Evolutionary conservation across 306 rosid genomes (phyloP), one percentile per base, ranked within the genome.

Genomic region (Medicago ruthenica): DNA sequence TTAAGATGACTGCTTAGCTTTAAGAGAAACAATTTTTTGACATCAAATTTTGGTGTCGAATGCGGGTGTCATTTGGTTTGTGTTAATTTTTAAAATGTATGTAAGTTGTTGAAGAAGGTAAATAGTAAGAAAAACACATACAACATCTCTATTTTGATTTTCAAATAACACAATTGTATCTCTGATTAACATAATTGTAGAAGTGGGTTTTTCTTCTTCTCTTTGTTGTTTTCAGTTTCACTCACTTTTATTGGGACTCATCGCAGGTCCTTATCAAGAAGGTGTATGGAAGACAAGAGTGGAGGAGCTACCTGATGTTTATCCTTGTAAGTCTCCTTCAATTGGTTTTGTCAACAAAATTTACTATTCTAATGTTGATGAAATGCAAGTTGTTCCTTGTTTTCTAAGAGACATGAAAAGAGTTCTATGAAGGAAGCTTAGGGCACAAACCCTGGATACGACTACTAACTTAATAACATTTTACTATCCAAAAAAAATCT

Each of bases 241-340:
- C 45, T n/a, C 9, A 15, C 57, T 58, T 48, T 69, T 72, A 68
- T 50, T 6, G 27, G 70, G 79, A 80, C 78, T 72, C 36, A 74
- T 73, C 81, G 83, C 81, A 93, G 97, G 96, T 80, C 89, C 78
- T 70, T 93, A 89, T 76, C 86, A 91, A 54, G 92, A 91, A 54
- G 92, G 98, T 66, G 83, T 88, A 7, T 93, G 97, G 97, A 93
- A 89, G 86, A 50, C 91, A 59, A 86, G 86, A 67, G 98, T 93
- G 79, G 97, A 91, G 79, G 97, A 91, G 77, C 86, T 93, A n/a
- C 96, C 92, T 1, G 92, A 89, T 85, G 93, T 90, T 73, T 93
- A 89, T 89, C 97, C 97, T 76, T 88, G 88, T 54, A 89, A 89
- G 79, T 93, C 96, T 76, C 97, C 98, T 0, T 93, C 97, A 14